These are phyloP conservation scores for Coniella lustricola DNA, from an alignment of 2,329 filamentous ascomycete genomes.

Conservation along the genomic window DNA sequence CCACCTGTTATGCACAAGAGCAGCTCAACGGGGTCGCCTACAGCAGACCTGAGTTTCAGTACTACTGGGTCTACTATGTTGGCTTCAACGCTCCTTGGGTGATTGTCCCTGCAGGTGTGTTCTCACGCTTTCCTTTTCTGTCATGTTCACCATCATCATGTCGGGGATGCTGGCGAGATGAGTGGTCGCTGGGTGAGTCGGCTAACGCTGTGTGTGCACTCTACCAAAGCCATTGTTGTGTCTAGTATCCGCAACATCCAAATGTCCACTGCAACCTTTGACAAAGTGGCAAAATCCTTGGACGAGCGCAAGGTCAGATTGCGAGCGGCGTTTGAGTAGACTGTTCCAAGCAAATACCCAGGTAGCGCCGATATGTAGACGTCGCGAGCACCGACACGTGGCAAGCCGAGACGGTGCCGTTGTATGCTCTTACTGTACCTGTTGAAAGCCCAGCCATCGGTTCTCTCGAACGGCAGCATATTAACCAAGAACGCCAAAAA, in stretches of 20 bases:
- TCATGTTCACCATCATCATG: too few relatives aligned
- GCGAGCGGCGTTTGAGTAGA: constrained; percentile 3
- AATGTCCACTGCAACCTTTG: constrained; percentile 7
- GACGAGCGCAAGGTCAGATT: constrained; percentile 5
- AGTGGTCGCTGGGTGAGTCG: too few relatives aligned
- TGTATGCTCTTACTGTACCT: not conserved
- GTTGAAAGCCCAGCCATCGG: not conserved
- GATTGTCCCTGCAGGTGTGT: constrained; percentile 48
- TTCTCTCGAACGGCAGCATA: not conserved
- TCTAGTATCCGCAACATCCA: constrained; percentile 8
- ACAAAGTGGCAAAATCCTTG: constrained; percentile 7
- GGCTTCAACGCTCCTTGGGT: constrained; percentile 56
- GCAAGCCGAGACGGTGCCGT: not conserved
- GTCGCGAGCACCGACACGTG: too few relatives aligned
- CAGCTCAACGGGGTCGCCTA: constrained; percentile 38
- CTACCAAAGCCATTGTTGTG: constrained; percentile 7
- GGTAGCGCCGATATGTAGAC: too few relatives aligned
- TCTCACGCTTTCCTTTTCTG: not conserved
- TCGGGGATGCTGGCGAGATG: too few relatives aligned
- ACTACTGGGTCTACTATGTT: constrained; percentile 59
- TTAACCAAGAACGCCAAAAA: not conserved
- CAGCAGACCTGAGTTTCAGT: constrained; percentile 52
- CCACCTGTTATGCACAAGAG: constrained; percentile 46
- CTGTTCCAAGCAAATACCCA: too few relatives aligned
- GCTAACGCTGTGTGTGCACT: too few relatives aligned